A percentile compares a stretch with the other conserved stretches of the same genome.
phyloP scores from a whole-genome alignment of 441 rosid species.

The Cnidoscolus chayamansa region DNA sequence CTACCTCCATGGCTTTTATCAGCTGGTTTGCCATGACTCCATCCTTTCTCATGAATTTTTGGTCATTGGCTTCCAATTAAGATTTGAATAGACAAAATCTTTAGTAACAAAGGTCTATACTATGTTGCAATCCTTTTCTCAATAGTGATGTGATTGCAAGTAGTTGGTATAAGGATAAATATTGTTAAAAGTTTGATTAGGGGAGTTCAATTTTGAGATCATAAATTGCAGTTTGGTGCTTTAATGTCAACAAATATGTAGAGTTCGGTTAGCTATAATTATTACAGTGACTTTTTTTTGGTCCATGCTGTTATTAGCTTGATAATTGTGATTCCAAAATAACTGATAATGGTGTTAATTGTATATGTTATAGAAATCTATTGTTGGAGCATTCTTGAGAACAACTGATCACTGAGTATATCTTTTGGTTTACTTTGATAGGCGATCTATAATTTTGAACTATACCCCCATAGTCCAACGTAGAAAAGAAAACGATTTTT shows the following conservation, averaged over 20 bases:
- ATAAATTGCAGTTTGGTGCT: background rate
- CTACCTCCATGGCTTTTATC: conserved; percentile 81
- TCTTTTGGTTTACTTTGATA: background rate
- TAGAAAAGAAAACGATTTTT: too few relatives aligned
- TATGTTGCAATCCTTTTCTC: conserved; percentile 4
- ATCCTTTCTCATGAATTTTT: conserved; percentile 71
- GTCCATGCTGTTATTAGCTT: background rate
- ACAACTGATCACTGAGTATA: background rate
- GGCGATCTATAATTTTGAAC: too few relatives aligned
- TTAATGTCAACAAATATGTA: background rate
- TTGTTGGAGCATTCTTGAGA: background rate
- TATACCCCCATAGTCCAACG: too few relatives aligned
- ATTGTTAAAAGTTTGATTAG: conserved; percentile 18
- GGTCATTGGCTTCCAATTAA: conserved; percentile 65
- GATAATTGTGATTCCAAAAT: background rate
- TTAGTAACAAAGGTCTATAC: background rate
- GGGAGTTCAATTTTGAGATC: background rate
- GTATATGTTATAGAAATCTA: background rate
- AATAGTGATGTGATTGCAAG: conserved; percentile 18
- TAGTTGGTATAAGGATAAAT: conserved; percentile 23
- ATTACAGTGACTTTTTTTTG: background rate
- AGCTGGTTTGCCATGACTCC: conserved; percentile 76
- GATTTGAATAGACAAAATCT: conserved; percentile 9
- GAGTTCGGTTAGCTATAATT: background rate
- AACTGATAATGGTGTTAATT: background rate